Base-by-base conservation (phyloP, 805 yeast species). In the Hanseniaspora taiwanica region DNA sequence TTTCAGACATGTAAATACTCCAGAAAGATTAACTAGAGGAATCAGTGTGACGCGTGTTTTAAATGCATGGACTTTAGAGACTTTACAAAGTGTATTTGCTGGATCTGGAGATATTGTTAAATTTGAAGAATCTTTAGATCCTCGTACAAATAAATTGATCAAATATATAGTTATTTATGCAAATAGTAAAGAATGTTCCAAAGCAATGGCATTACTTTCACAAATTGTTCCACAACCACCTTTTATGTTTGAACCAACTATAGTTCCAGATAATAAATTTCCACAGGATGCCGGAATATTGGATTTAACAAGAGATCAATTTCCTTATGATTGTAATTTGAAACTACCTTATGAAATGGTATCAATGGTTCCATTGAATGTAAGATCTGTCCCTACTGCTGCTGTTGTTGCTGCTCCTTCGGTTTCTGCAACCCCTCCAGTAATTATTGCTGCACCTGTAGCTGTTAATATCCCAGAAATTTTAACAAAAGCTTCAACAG, bases 71-170 rank as follows among this genome's bases (percentile, higher is more conserved):
- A 76, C 68, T 45, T 77, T 72, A 42, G 72, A 72, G 38, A 72
- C 69, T 13, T 63, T 81, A 27, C 71, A 75, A 40, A 72, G 76
- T 21, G 72, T 81, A 9, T 77, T 80, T 19, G 76, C 81, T 40
- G 87, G 87, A 1, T 68, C 81, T 8, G 91, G 91, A 1, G 71
- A 72, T 2, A 72, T 81, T 20, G 75, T 76, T 13, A 83, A 77
- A 46, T 78, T 80, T 7, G 67, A 83, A 48, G 49, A 44, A 7
- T 21, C 31, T 5, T 37, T 31, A 21, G 42, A 35, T 16, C 35
- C 41, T 2, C 44, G 40, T 13, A 27, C 35, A 37, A 37, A 13
- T 40, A 35, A n/a, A 38, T 35, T 16, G 38, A 37, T 13, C 35
- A 37, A 29, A 16, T 29, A 29, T 19, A 17, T 35, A 9, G 36